phyloP scores from a whole-genome alignment of 331 rosid genomes.

The Pyrus hybrid region DNA sequence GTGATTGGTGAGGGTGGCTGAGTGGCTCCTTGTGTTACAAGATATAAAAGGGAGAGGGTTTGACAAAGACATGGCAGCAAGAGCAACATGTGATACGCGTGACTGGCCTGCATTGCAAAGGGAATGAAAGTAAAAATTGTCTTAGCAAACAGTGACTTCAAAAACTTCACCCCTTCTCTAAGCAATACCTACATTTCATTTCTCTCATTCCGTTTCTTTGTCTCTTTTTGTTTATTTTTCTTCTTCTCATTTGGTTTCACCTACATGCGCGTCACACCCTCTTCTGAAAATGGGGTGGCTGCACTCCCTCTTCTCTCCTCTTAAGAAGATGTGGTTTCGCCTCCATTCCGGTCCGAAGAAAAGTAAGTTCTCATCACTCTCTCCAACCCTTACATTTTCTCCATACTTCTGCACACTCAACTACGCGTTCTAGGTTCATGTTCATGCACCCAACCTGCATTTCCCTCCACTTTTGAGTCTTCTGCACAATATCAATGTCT shows the following conservation, averaged over 20 bases:
- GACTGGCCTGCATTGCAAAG: slow-evolving; percentile 25
- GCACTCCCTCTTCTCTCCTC: slow-evolving; percentile 86
- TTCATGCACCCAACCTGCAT: background rate
- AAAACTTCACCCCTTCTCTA: slow-evolving; percentile 70
- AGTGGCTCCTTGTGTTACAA: slow-evolving; percentile 48
- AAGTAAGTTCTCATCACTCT: slow-evolving; percentile 37
- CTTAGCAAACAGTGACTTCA: slow-evolving; percentile 28
- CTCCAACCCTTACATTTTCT: background rate
- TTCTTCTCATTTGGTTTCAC: slow-evolving; percentile 15
- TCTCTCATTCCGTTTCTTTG: background rate
- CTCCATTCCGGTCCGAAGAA: slow-evolving; percentile 75
- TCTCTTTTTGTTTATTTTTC: slow-evolving; percentile 15
- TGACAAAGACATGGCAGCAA: slow-evolving; percentile 71
- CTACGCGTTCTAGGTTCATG: background rate
- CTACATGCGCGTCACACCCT: slow-evolving; percentile 48
- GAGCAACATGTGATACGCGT: slow-evolving; percentile 31
- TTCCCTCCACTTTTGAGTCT: background rate
- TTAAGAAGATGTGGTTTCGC: slow-evolving; percentile 81
- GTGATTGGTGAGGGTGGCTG: slow-evolving; percentile 42
- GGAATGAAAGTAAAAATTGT: slow-evolving; percentile 26
- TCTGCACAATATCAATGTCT: background rate
- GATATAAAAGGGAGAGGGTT: slow-evolving; percentile 9
- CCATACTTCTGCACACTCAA: background rate
- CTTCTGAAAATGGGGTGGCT: slow-evolving; percentile 94
- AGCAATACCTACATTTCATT: slow-evolving; percentile 41